Conservation (phyloP, 192 early-diverging fungal genomes). For the Gigaspora rosea region DNA sequence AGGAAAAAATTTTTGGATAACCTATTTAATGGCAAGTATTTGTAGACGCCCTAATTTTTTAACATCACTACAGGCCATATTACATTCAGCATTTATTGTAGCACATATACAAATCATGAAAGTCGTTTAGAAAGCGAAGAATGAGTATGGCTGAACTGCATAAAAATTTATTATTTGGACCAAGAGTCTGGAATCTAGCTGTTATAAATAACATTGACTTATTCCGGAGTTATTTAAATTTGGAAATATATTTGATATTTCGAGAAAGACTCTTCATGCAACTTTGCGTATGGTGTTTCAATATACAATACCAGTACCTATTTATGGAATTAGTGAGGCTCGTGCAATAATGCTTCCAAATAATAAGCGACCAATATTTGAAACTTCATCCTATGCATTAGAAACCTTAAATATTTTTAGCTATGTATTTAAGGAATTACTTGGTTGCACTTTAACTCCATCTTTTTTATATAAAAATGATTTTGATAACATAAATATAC, state of each 20-base stretch:
- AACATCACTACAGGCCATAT: not conserved
- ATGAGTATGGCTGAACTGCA: not conserved
- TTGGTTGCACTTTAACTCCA: not conserved
- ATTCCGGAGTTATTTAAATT: not conserved
- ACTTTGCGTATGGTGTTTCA: slow-evolving; percentile 6
- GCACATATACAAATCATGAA: not conserved
- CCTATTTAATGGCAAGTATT: not conserved
- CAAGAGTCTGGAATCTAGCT: slow-evolving; percentile 13
- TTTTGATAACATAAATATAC: not conserved
- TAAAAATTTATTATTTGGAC: not conserved
- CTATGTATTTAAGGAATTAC: not conserved
- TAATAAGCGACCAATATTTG: not conserved
- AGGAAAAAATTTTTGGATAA: not conserved
- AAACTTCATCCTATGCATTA: not conserved
- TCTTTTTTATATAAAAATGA: not conserved
- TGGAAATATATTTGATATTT: slow-evolving; percentile 15
- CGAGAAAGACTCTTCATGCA: not conserved
- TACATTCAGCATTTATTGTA: not conserved
- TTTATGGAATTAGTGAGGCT: not conserved
- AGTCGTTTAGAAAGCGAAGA: not conserved
- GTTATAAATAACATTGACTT: slow-evolving; percentile 20
- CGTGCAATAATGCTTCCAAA: not conserved
- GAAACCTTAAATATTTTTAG: not conserved
- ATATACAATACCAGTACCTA: not conserved
- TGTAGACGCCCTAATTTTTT: not conserved